Percentiles rank a stretch among this genome's conserved stretches.
phyloP scores from a whole-genome alignment of 1,284 basidiomycete genomes.

The Coniophora puteana region DNA sequence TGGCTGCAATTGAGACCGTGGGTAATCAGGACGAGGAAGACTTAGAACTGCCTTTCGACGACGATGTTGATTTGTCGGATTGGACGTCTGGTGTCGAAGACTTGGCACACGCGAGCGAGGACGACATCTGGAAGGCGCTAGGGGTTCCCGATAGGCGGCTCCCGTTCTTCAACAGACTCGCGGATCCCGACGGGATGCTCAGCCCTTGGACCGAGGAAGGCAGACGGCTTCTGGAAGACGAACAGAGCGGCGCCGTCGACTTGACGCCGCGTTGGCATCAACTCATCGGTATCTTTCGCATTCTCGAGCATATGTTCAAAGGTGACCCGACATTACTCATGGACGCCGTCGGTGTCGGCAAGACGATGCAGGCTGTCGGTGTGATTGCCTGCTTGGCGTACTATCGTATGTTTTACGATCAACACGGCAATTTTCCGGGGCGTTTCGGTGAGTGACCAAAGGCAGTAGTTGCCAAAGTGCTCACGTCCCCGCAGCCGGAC shows the following conservation, averaged over 20 bases:
- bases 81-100: too few relatives aligned
- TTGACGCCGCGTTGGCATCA: conserved; percentile 14
- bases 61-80: too few relatives aligned
- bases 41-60: too few relatives aligned
- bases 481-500: too few relatives aligned
- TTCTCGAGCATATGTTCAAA: conserved; percentile 8
- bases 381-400: conserved; percentile 5
- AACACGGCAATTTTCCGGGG: conserved; percentile 6
- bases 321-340: conserved; percentile 7
- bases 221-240: conserved; percentile 2
- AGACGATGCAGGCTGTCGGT: conserved; percentile 11
- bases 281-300: conserved; percentile 10
- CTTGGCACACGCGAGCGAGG: too few relatives aligned
- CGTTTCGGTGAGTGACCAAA: conserved; percentile 7
- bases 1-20: too few relatives aligned
- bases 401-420: background rate
- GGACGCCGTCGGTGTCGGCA: conserved; percentile 14
- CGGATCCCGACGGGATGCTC: background rate
- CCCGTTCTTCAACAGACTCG: conserved; percentile 9
- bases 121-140: too few relatives aligned
- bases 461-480: too few relatives aligned
- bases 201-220: conserved; percentile 9
- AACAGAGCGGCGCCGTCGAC: background rate
- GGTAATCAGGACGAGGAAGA: too few relatives aligned
- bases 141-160: too few relatives aligned